Evolutionary conservation across 1,284 basidiomycete genomes (phyloP), one percentile per base, ranked within the genome.

Genomic region (Leccinum pachyderme): DNA sequence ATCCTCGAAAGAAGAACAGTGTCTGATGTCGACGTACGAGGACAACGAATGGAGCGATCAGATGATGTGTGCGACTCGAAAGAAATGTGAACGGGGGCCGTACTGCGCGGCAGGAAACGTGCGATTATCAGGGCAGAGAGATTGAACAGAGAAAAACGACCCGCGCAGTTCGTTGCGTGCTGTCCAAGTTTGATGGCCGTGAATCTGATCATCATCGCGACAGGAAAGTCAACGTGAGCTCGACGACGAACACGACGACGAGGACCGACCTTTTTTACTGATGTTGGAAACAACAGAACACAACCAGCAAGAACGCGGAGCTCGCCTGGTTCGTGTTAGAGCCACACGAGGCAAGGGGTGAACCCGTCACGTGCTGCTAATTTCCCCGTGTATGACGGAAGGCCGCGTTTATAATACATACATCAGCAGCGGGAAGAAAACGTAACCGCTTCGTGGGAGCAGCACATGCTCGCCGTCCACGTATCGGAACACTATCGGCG

Each of bases 241-340:
- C 28, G 29, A 54, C 9, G 28, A 41, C 8, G 28, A 31, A 37
- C 15, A 9, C 27, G 8, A 47, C 54, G 55, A 54, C 25, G 39
- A 32, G 7, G 39, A 61, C 62, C 49, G 39, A 66, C 66, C 67
- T 68, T 55, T 59, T 59, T 58, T 29, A 28, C 60, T 63, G 48
- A 39, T 61, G 65, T 52, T 67, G 63, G 33, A 54, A 63, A 18
- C 18, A 18, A 18, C 18, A 18, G 57, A 54, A 57, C 54, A 22
- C 55, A 61, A 54, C 18, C 18, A 57, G 58, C 51, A 54, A 55
- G 56, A 57, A 51, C 52, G 37, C 63, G 63, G 61, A 65, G 54
- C 55, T 68, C 54, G 61, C 67, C 50, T 64, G 53, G 61, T 66
- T 66, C 63, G 47, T 55, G 59, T 64, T 61, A 57, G 61, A 52